phyloP scores from a whole-genome alignment of 805 yeast genomes.

The Yamadazyma insecticola region DNA sequence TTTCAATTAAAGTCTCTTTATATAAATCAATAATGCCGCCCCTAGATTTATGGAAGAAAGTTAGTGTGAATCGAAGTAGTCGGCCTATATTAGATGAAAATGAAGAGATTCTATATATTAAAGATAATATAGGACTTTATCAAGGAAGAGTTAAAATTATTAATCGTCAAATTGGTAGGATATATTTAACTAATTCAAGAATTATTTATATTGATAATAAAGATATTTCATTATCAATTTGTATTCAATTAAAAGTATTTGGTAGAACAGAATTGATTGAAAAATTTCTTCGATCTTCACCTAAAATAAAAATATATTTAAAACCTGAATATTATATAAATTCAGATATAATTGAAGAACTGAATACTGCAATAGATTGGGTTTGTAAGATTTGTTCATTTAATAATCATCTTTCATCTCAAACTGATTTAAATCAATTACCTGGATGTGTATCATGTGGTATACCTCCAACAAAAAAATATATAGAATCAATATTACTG shows the following conservation, averaged over 20 bases:
- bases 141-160: constrained; percentile 66
- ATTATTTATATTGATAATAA: constrained; percentile 66
- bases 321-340: not conserved
- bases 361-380: constrained; percentile 49
- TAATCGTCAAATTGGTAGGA: constrained; percentile 67
- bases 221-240: constrained; percentile 37
- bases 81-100: constrained; percentile 32
- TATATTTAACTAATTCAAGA: constrained; percentile 71
- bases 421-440: constrained; percentile 16
- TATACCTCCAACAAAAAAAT: constrained; percentile 17
- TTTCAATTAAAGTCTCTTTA: no score
- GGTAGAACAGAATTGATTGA: constrained; percentile 33
- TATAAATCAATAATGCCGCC: no score
- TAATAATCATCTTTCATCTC: constrained; percentile 39
- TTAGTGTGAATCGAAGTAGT: constrained; percentile 33
- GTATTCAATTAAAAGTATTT: constrained; percentile 42
- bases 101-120: constrained; percentile 30
- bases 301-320: constrained; percentile 53
- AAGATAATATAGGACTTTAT: constrained; percentile 61
- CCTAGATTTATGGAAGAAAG: constrained; percentile 37
- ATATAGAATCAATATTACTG: constrained; percentile 4
- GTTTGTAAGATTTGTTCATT: constrained; percentile 86
- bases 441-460: constrained; percentile 41
- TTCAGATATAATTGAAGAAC: not conserved
- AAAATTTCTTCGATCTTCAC: constrained; percentile 71